Evolutionary conservation across 2,329 filamentous ascomycete genomes (phyloP).

Genomic region (Fusarium sororula): DNA sequence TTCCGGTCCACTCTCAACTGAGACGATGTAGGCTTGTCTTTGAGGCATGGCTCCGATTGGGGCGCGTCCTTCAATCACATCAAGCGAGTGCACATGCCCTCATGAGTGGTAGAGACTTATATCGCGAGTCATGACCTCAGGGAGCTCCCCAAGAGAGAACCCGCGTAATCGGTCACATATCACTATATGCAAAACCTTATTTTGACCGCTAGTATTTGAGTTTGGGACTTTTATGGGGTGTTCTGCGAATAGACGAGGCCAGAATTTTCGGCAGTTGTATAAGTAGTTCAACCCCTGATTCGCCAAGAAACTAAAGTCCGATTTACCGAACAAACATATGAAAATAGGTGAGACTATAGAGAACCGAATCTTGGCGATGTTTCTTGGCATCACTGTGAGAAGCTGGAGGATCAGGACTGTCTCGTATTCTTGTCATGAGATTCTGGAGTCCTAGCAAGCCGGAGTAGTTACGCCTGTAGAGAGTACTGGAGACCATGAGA

Average conservation of each 20-base stretch:
- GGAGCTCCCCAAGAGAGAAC: neutral
- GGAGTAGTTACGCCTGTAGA: accelerated
- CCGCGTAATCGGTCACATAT: neutral
- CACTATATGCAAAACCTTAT: neutral
- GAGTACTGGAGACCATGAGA: neutral
- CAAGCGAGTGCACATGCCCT: neutral
- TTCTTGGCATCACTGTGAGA: neutral
- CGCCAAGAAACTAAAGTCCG: neutral
- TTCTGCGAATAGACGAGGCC: neutral
- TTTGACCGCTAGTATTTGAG: neutral
- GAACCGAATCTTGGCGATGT: neutral
- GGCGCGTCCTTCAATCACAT: accelerated
- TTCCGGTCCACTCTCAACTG: too few relatives aligned
- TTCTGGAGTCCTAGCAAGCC: neutral
- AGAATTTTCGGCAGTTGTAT: neutral
- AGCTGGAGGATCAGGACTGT: too few relatives aligned
- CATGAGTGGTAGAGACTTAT: neutral
- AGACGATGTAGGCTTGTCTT: neutral
- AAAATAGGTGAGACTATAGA: too few relatives aligned
- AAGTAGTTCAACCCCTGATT: neutral
- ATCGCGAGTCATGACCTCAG: neutral
- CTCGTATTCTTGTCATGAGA: neutral
- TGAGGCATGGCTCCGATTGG: neutral
- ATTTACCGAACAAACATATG: neutral
- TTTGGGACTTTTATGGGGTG: neutral